Percentiles rank a stretch among this genome's conserved stretches.
Evolutionary conservation across 2,329 filamentous ascomycete genomes (phyloP).

Genomic region (Colletotrichum incanum): DNA sequence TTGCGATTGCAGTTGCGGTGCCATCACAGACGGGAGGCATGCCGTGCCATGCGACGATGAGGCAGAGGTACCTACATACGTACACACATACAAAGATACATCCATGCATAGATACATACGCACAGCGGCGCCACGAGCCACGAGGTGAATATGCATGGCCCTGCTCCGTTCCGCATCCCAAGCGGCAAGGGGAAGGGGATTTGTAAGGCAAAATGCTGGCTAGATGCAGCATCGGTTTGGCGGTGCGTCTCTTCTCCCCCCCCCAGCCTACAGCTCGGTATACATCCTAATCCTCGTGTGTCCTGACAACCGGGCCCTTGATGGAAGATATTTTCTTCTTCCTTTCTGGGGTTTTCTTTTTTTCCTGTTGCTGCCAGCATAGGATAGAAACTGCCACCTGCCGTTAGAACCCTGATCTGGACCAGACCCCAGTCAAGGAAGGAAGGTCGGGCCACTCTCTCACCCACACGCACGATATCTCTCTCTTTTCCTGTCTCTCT

Average conservation of each 20-base stretch:
- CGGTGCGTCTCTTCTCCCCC: not conserved
- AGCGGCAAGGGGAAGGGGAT: not conserved
- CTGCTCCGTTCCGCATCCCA: not conserved
- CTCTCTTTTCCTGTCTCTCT: not conserved
- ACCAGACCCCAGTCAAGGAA: slow-evolving; percentile 15
- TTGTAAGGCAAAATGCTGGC: not conserved
- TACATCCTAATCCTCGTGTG: not conserved
- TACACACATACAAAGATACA: not conserved
- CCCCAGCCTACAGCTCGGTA: not conserved
- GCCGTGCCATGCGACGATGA: not conserved
- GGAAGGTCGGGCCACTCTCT: no score
- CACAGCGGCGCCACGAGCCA: not conserved
- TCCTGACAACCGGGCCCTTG: not conserved
- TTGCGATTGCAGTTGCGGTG: not conserved
- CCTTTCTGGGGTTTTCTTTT: not conserved
- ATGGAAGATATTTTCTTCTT: not conserved
- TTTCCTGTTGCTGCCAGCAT: not conserved
- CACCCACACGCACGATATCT: not conserved
- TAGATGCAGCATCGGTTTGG: not conserved
- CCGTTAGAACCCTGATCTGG: no score
- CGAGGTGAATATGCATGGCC: slow-evolving; percentile 8
- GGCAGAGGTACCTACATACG: not conserved
- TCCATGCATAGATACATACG: not conserved
- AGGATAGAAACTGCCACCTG: slow-evolving; percentile 25
- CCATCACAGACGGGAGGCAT: not conserved